Evolutionary conservation across 2,329 filamentous ascomycete genomes (phyloP).

Genomic region (Fusarium setosum): DNA sequence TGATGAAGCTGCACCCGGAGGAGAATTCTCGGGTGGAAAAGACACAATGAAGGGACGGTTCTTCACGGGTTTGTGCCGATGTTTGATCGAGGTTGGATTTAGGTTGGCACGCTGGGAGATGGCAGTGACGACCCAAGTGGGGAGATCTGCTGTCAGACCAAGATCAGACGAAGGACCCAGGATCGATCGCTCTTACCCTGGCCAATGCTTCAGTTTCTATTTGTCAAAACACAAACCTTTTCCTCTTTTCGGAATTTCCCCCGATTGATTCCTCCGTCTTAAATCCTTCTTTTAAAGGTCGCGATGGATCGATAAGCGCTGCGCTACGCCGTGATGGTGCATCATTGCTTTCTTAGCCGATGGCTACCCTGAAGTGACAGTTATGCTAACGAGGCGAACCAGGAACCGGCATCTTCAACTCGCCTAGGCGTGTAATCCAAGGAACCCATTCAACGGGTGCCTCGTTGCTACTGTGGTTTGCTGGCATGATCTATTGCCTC

Average conservation of each 20-base stretch:
- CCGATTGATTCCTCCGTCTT: not conserved
- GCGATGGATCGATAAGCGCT: not conserved
- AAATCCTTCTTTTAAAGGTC: not conserved
- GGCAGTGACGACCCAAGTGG: constrained; percentile 33
- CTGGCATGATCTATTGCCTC: constrained; percentile 52
- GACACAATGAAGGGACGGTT: too few species aligned
- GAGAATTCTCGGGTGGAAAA: not conserved
- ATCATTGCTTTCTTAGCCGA: not conserved
- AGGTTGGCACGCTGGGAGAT: constrained; percentile 20
- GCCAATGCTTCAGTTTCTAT: constrained; percentile 25
- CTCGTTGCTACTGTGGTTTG: constrained; percentile 54
- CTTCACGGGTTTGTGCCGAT: not conserved
- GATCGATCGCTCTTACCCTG: constrained; percentile 21
- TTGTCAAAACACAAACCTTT: constrained; percentile 15
- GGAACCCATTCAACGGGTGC: constrained; percentile 48
- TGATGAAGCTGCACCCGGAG: not conserved
- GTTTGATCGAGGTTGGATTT: constrained; percentile 37
- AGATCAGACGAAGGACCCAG: constrained; percentile 11
- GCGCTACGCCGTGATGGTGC: not conserved
- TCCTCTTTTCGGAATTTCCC: not conserved
- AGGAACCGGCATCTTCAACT: constrained; percentile 54
- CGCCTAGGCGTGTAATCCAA: constrained; percentile 47
- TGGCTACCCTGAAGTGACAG: not conserved
- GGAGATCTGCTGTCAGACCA: constrained; percentile 17
- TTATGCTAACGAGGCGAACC: constrained; percentile 24